Base-by-base conservation (phyloP, 768 basidiomycete species). In the Tephrocybe rancida region DNA sequence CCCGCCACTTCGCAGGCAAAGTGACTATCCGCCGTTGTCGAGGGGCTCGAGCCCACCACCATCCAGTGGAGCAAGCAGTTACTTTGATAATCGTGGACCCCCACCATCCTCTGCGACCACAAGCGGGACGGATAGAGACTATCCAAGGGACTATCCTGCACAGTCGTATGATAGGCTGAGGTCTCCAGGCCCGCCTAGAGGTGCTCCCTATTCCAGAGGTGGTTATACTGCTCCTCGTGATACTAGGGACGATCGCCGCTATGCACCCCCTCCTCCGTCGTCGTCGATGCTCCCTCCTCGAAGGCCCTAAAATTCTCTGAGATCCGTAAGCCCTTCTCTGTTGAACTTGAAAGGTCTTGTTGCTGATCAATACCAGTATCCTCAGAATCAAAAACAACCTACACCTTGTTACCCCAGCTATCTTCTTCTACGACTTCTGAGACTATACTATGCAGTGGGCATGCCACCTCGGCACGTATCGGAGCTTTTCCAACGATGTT, bases 91-190 rank as follows among this genome's bases (percentile, higher is more conserved):
- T 41, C 49, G 61, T 26, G 64, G 56, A 21, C 67, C 67, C 0
- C 59, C 67, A n/a, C 62, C 65, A 11, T 22, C 67, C 5, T 49
- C 64, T 34, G 45, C 55, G 5, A 55, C 58, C 9, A 48, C 59
- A 21, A 50, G 44, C 48, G 61, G 57, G 45, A 56, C 13, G n/a
- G 74, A 77, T 29, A 66, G 73, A 32, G 75, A 72, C 19, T 75
- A 72, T 48, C 60, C 56, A 43, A 52, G 66, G 34, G 67, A 71
- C 29, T 61, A 63, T 45, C 61, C 65, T 22, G 68, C 65, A 32
- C 65, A 62, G 21, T 61, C 74, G 26, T 78, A 78, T 56, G 73
- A 75, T 13, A 64, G 76, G 30, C 63, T 67, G 2, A 64, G 71
- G 55, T 71, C 73, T 11, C 70, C 71, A 44, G 61, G 61, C 2